These are phyloP conservation scores for Nannochloropsis gaditana DNA, from an alignment of 108 stramenopile genomes.

Conservation along the genomic window DNA sequence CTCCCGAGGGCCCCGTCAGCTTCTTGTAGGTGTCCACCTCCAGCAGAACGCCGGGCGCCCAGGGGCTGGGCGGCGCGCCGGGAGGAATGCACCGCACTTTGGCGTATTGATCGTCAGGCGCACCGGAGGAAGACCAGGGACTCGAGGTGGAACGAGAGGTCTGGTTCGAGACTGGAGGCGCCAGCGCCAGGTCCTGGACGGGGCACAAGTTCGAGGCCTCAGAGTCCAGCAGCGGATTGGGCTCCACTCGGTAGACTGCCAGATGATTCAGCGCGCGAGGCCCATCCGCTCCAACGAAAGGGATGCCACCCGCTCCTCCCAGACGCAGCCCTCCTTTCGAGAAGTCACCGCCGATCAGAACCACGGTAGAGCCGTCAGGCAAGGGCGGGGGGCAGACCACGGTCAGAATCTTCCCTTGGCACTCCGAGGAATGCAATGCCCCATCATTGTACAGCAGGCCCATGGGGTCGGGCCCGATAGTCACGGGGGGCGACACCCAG, in stretches of 20 bases:
- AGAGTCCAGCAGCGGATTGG: background rate
- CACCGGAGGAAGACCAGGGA: background rate
- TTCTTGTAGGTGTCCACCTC: background rate
- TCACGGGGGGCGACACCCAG: background rate
- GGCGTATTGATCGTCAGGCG: background rate
- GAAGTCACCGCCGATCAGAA: background rate
- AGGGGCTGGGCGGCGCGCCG: background rate
- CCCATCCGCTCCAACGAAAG: background rate
- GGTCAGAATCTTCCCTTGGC: slow-evolving; percentile 13
- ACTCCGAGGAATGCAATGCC: background rate
- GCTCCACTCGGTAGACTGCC: slow-evolving; percentile 2
- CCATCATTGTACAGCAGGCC: background rate
- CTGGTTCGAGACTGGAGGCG: background rate
- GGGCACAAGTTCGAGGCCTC: background rate
- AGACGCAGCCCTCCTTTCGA: background rate
- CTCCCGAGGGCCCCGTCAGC: background rate
- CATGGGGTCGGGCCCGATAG: background rate
- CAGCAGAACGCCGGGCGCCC: background rate
- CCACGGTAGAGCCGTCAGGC: background rate
- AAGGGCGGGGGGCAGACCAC: slow-evolving; percentile 4
- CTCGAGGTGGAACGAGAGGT: background rate
- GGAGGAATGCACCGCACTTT: background rate
- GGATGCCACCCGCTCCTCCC: slow-evolving; percentile 1
- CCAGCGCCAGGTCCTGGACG: background rate
- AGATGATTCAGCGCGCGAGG: background rate